Evolutionary conservation across 148 eudicot species (phyloP).

Genomic region (Spergularia marina): DNA sequence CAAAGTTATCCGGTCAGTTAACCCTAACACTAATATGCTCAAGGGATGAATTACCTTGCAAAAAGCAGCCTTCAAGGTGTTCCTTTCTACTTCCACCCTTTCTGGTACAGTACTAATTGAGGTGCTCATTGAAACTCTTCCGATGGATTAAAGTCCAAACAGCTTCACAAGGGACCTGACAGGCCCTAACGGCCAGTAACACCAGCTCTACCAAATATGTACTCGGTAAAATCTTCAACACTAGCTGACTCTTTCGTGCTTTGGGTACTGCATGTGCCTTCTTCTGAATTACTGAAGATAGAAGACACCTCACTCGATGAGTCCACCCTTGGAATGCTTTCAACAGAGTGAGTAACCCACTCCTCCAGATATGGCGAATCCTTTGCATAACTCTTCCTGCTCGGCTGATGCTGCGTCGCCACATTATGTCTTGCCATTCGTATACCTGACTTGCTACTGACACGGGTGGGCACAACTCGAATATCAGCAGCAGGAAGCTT

Average conservation of each 20-base stretch:
- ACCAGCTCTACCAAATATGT: conserved; percentile 25
- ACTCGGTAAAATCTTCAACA: conserved; percentile 32
- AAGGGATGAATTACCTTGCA: not conserved
- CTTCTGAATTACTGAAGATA: conserved; percentile 35
- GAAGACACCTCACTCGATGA: conserved; percentile 37
- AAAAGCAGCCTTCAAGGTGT: not conserved
- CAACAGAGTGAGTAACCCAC: conserved; percentile 36
- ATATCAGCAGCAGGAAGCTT: conserved; percentile 5
- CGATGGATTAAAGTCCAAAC: not conserved
- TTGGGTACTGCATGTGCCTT: conserved; percentile 38
- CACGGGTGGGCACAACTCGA: conserved; percentile 11
- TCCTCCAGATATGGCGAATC: conserved; percentile 32
- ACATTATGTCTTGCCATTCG: conserved; percentile 12
- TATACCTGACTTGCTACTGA: conserved; percentile 12
- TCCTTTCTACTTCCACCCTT: not conserved
- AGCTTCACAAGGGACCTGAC: not conserved
- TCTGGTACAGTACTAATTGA: not conserved
- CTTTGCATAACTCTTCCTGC: conserved; percentile 29
- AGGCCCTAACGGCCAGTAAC: not conserved
- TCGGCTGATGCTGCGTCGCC: conserved; percentile 29
- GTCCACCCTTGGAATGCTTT: conserved; percentile 33
- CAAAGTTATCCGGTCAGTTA: conserved; percentile 17
- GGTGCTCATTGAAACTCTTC: not conserved
- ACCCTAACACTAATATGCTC: conserved; percentile 11
- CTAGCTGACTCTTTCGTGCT: conserved; percentile 32